These are phyloP conservation scores for Nadsonia fulvescens DNA, from an alignment of 805 yeast genomes.

Conservation along the genomic window DNA sequence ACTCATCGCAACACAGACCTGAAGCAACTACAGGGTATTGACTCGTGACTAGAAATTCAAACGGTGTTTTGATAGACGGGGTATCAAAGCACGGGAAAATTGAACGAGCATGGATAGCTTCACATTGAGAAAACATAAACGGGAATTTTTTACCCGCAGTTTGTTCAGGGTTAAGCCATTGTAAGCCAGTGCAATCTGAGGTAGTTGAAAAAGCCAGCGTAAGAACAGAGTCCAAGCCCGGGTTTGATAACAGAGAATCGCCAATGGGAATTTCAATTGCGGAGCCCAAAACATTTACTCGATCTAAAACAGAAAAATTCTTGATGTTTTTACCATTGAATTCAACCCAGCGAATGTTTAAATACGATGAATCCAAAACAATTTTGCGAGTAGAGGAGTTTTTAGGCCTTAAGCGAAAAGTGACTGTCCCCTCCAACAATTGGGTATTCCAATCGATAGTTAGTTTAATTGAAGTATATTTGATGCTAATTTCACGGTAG, in stretches of 20 bases:
- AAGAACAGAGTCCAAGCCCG: conserved; percentile 7
- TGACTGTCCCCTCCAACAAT: conserved; percentile 37
- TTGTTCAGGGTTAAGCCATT: conserved; percentile 57
- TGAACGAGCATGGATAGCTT: conserved; percentile 80
- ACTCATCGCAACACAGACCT: conserved; percentile 22
- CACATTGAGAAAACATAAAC: conserved; percentile 74
- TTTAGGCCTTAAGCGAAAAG: conserved; percentile 22
- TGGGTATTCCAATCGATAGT: conserved; percentile 37
- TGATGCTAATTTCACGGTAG: conserved; percentile 34
- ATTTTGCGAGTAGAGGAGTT: conserved; percentile 19
- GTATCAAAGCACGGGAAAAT: conserved; percentile 85
- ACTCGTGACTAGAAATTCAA: conserved; percentile 38
- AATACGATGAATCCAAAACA: conserved; percentile 52
- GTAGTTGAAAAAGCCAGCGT: conserved; percentile 51
- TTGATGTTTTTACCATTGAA: conserved; percentile 24
- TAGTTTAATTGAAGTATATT: conserved; percentile 33
- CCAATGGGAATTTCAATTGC: conserved; percentile 19
- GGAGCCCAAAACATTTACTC: conserved; percentile 26
- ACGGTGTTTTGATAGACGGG: conserved; percentile 62
- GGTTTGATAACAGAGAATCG: conserved; percentile 7
- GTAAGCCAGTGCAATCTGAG: conserved; percentile 60
- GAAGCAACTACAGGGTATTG: conserved; percentile 56
- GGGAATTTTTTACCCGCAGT: conserved; percentile 57
- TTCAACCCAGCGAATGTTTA: conserved; percentile 27
- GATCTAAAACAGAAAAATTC: conserved; percentile 15